Evolutionary conservation across 106 monocot genomes (phyloP).

Genomic region (Apostasia ramifera): DNA sequence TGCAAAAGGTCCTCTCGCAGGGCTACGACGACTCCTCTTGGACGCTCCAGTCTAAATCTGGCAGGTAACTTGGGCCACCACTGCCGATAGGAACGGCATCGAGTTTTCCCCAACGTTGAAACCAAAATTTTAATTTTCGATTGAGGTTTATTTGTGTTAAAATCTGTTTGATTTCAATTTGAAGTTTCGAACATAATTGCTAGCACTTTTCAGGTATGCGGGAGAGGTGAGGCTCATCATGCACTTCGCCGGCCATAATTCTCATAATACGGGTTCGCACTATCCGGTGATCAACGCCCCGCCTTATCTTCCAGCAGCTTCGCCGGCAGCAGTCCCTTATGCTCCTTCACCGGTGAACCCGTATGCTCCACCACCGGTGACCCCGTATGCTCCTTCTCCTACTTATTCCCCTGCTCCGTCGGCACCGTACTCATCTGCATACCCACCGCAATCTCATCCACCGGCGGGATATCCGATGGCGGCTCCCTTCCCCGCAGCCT

Average conservation of each 20-base stretch:
- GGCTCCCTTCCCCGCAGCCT: slow-evolving; percentile 9
- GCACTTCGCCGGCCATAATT: slow-evolving; percentile 30
- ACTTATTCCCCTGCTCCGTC: background rate
- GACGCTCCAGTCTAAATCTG: slow-evolving; percentile 48
- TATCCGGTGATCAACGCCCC: slow-evolving; percentile 4
- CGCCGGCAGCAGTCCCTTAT: slow-evolving; percentile 10
- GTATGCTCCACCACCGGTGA: background rate
- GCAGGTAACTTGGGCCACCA: slow-evolving; percentile 28
- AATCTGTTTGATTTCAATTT: background rate
- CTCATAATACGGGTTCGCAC: background rate
- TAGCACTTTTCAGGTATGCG: slow-evolving; percentile 37
- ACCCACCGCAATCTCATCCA: slow-evolving; percentile 6
- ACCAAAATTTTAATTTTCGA: background rate
- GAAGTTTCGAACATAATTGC: background rate
- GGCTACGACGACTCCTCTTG: slow-evolving; percentile 73
- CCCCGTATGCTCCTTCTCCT: slow-evolving; percentile 2
- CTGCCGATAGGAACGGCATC: background rate
- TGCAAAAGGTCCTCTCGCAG: slow-evolving; percentile 49
- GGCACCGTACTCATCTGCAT: slow-evolving; percentile 10
- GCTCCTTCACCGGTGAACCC: slow-evolving; percentile 3
- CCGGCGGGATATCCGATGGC: slow-evolving; percentile 6
- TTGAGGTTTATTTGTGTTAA: background rate
- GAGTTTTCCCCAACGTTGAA: background rate
- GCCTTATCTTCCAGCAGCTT: background rate
- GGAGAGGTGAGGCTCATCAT: slow-evolving; percentile 82